Conservation (phyloP, 2,329 filamentous ascomycete species). For the Alternaria triticimaculans region DNA sequence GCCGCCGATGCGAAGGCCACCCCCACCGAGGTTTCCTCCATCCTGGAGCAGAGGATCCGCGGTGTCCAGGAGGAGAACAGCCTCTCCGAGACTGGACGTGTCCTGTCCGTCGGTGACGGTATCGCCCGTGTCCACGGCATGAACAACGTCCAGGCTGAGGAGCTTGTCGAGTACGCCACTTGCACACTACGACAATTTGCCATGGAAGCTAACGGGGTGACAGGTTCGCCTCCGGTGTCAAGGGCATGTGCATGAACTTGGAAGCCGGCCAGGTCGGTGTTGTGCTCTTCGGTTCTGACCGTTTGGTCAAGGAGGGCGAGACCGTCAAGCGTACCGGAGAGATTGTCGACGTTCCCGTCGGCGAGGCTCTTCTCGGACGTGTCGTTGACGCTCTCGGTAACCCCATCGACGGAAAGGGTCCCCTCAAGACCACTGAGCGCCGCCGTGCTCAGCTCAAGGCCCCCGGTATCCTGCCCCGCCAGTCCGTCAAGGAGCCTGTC, state of each 20-base stretch:
- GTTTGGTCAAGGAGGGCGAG: slow-evolving; percentile 99
- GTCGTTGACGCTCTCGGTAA: slow-evolving; percentile 98
- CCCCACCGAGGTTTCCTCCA: slow-evolving; percentile 98
- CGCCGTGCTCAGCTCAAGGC: slow-evolving; percentile 99
- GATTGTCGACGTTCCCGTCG: slow-evolving; percentile 98
- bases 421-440: slow-evolving; percentile 88
- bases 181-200: slow-evolving; percentile 13
- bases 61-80: slow-evolving; percentile 96
- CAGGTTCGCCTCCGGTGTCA: slow-evolving; percentile 99
- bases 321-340: slow-evolving; percentile 99
- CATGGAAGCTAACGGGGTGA: slow-evolving; percentile 35
- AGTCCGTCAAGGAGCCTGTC: slow-evolving; percentile 96
- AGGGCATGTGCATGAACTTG: slow-evolving; percentile 99
- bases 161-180: slow-evolving; percentile 93
- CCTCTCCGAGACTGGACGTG: slow-evolving; percentile 98
- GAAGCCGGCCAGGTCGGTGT: slow-evolving; percentile 99
- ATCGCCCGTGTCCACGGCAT: slow-evolving; percentile 99
- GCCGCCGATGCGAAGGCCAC: slow-evolving; percentile 92
- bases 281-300: slow-evolving; percentile 99
- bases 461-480: slow-evolving; percentile 95
- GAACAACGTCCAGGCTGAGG: slow-evolving; percentile 99
- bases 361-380: slow-evolving; percentile 91
- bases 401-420: slow-evolving; percentile 99
- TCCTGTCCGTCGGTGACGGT: slow-evolving; percentile 99
- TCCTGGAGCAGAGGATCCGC: slow-evolving; percentile 98